Evolutionary conservation across 1,139 yeast genomes (phyloP).

Genomic region (Hyphopichia pseudoburtonii): DNA sequence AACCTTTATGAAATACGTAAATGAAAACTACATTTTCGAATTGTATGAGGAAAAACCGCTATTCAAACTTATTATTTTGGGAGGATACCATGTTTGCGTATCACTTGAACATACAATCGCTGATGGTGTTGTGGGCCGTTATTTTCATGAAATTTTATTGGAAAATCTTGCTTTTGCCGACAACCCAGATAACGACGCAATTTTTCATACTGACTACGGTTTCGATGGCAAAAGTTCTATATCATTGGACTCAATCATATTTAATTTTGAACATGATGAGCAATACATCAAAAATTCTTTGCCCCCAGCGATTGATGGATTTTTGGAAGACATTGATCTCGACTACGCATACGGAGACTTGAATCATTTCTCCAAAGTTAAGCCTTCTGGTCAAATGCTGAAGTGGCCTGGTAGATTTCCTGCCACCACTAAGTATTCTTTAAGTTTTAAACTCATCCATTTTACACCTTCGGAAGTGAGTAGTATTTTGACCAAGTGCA

Average conservation of each 20-base stretch:
- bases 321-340: conserved; percentile 21
- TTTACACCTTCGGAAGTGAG: conserved; percentile 25
- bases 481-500: conserved; percentile 28
- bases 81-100: conserved; percentile 26
- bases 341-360: conserved; percentile 28
- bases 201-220: conserved; percentile 14
- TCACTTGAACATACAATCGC: conserved; percentile 42
- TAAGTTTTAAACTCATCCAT: conserved; percentile 34
- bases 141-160: conserved; percentile 38
- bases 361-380: conserved; percentile 20
- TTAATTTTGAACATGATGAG: conserved; percentile 21
- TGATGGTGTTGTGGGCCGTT: conserved; percentile 43
- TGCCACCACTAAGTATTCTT: conserved; percentile 13
- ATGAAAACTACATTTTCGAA: conserved; percentile 19
- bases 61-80: conserved; percentile 27
- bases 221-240: conserved; percentile 6
- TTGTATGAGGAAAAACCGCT: conserved; percentile 29
- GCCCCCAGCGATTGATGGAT: conserved; percentile 37
- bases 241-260: conserved; percentile 14
- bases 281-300: conserved; percentile 23
- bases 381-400: conserved; percentile 19
- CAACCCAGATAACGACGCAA: conserved; percentile 9
- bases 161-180: conserved; percentile 25
- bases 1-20: conserved; percentile 25
- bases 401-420: conserved; percentile 37